Evolutionary conservation across 2,329 filamentous ascomycete genomes (phyloP).

Genomic region (Trematosphaeria pertusa): DNA sequence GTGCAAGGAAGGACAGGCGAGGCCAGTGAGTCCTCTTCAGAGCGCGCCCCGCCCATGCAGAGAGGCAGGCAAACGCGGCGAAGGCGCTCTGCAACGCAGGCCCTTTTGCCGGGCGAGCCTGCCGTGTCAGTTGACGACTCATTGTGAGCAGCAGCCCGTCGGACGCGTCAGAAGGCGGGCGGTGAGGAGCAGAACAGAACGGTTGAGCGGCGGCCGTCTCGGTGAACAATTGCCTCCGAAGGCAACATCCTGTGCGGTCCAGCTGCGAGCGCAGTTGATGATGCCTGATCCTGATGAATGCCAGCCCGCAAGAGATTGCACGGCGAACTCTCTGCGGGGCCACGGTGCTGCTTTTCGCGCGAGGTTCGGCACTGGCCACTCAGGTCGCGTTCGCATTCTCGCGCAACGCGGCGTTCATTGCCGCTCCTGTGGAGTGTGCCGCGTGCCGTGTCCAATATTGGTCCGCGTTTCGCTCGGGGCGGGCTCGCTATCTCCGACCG

Average conservation of each 20-base stretch:
- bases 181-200: constrained; percentile 4
- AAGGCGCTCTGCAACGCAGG: constrained; percentile 6
- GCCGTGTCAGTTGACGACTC: constrained; percentile 26
- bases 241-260: too few species aligned
- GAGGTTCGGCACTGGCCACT: constrained; percentile 23
- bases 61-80: constrained; percentile 12
- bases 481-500: constrained; percentile 26
- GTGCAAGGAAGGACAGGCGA: constrained; percentile 14
- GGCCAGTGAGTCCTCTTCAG: not conserved
- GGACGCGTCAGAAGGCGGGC: constrained; percentile 13
- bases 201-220: too few species aligned
- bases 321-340: too few species aligned
- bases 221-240: too few species aligned
- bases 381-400: constrained; percentile 28
- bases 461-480: constrained; percentile 34
- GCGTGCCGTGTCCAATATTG: constrained; percentile 45
- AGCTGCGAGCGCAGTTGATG: too few species aligned
- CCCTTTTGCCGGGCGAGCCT: constrained; percentile 11
- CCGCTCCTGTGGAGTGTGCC: constrained; percentile 40
- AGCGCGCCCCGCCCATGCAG: not conserved
- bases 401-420: constrained; percentile 33
- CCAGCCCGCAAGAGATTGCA: too few species aligned
- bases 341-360: constrained; percentile 27
- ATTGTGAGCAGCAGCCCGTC: constrained; percentile 13
- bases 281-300: too few species aligned